Evolutionary conservation across 2,329 filamentous ascomycete genomes (phyloP).

Genomic region (Colletotrichum destructivum): DNA sequence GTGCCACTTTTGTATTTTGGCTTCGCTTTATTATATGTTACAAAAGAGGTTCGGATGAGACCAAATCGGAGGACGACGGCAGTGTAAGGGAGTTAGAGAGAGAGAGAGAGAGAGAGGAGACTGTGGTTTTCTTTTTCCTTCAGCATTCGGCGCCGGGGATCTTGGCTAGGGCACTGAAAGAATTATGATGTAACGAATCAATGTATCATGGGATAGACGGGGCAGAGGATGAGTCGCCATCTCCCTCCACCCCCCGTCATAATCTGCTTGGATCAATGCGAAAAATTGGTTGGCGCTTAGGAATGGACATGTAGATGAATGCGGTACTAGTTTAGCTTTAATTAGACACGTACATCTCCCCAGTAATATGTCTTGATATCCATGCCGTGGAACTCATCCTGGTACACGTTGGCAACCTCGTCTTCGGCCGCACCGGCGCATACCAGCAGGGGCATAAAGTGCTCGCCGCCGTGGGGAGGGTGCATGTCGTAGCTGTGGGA

Average conservation of each 20-base stretch:
- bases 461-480: slow-evolving; percentile 67
- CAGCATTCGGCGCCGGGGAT: slow-evolving; percentile 35
- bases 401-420: slow-evolving; percentile 60
- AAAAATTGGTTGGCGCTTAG: slow-evolving; percentile 17
- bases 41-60: slow-evolving; percentile 16
- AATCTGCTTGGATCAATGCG: slow-evolving; percentile 20
- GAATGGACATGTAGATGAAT: slow-evolving; percentile 25
- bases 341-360: slow-evolving; percentile 50
- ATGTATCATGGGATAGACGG: slow-evolving; percentile 36
- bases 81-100: background rate
- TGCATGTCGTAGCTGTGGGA: slow-evolving; percentile 68
- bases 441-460: slow-evolving; percentile 73
- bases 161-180: slow-evolving; percentile 23
- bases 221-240: background rate
- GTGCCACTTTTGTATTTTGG: background rate
- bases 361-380: slow-evolving; percentile 72
- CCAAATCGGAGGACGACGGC: slow-evolving; percentile 4
- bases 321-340: slow-evolving; percentile 25
- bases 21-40: background rate
- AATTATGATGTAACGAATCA: slow-evolving; percentile 37
- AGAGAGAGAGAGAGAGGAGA: no score
- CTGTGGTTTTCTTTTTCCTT: slow-evolving; percentile 17
- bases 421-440: slow-evolving; percentile 66
- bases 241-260: background rate
- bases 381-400: slow-evolving; percentile 64